A percentile compares a stretch with the other conserved stretches of the same genome.
Conservation (phyloP, 2,329 filamentous ascomycete genomes). For the Colletotrichum liriopes region DNA sequence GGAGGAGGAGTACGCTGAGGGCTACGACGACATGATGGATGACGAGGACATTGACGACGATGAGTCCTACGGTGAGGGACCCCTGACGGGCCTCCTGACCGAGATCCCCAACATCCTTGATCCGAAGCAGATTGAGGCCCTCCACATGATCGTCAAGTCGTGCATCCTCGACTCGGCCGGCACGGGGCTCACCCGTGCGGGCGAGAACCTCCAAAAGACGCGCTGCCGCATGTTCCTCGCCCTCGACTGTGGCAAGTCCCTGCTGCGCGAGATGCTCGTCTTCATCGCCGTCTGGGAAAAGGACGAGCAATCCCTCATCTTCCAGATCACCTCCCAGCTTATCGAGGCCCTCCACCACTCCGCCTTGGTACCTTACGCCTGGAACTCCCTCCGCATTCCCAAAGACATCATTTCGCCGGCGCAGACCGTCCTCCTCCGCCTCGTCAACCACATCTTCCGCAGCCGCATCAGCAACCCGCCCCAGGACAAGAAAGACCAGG, state of each 20-base stretch:
- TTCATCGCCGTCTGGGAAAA: slow-evolving; percentile 99
- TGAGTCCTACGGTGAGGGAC: slow-evolving; percentile 84
- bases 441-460: slow-evolving; percentile 91
- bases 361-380: slow-evolving; percentile 91
- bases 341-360: slow-evolving; percentile 93
- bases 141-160: slow-evolving; percentile 98
- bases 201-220: slow-evolving; percentile 90
- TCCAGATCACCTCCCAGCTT: slow-evolving; percentile 96
- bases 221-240: slow-evolving; percentile 91
- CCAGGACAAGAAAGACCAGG: slow-evolving; percentile 67
- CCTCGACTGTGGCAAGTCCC: slow-evolving; percentile 89
- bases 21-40: slow-evolving; percentile 70
- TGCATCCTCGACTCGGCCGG: slow-evolving; percentile 90
- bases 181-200: slow-evolving; percentile 75
- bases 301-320: slow-evolving; percentile 92
- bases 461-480: slow-evolving; percentile 60
- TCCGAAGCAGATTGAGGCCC: slow-evolving; percentile 93
- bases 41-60: slow-evolving; percentile 81
- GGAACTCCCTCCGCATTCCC: slow-evolving; percentile 90
- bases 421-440: slow-evolving; percentile 91
- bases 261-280: slow-evolving; percentile 91
- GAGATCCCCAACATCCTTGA: slow-evolving; percentile 96
- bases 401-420: slow-evolving; percentile 98
- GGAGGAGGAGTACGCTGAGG: slow-evolving; percentile 47
- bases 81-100: slow-evolving; percentile 87